Evolutionary conservation across 192 early-diverging fungal genomes (phyloP), one percentile per base, ranked within the genome.

Genomic region (Lunasporangiospora selenospora): DNA sequence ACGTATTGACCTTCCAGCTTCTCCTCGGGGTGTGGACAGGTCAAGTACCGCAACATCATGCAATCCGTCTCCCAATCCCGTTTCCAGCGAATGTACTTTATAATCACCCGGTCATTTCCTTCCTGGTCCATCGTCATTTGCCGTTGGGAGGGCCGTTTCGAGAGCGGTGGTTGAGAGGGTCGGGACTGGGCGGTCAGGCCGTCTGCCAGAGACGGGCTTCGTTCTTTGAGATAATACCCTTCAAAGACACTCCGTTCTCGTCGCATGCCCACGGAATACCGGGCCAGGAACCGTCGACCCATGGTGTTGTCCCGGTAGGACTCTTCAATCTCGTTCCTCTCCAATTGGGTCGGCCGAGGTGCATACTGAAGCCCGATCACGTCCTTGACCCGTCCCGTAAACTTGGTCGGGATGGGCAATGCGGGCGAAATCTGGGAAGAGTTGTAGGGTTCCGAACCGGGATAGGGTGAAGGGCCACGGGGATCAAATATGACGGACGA

Each of bases 61-160:
- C 40, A 52, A 24, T 73, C 69, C 38, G 53, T 44, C 23, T 73
- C 69, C 69, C 69, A 73, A 1, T 73, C 69, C 11, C 69, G 59
- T 36, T 47, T 62, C 11, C 54, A 31, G 36, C 58, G 57, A 19
- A 73, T 18, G 27, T 61, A 73, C n/a, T 73, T 73, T 18, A 73
- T 46, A 32, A 73, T 73, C 32, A 73, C 69, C 11, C 69, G 59
- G 30, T 73, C 69, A 23, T 73, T 73, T 1, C 59, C 69, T 16
- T 58, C 61, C 55, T 47, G 29, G 7, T 73, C 53, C 43, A 60
- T 69, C 39, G 65, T 53, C 30, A 45, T 32, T 31, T 69, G 65
- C 5, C 65, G 44, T 44, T 52, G 65, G 1, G 47, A n/a, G n/a
- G n/a, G n/a, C n/a, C n/a, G n/a, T n/a, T n/a, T n/a, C n/a, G 54